phyloP scores from a whole-genome alignment of 1,284 basidiomycete genomes.

The Apiotrichum domesticum region DNA sequence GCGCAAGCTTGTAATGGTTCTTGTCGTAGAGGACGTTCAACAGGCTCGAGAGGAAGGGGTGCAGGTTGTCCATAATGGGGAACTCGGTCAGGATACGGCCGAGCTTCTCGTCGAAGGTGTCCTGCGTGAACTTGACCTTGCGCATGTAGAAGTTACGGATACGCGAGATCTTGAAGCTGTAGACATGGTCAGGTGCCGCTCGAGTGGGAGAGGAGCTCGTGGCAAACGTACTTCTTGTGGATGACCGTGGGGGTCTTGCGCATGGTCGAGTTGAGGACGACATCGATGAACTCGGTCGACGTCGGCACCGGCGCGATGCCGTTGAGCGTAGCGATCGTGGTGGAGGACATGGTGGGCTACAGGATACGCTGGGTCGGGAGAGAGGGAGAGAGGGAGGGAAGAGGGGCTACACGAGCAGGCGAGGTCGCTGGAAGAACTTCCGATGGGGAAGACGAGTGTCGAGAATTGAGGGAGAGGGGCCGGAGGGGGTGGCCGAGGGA shows the following conservation, averaged over 20 bases:
- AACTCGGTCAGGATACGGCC: constrained; percentile 91
- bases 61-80: constrained; percentile 92
- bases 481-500: too few relatives aligned
- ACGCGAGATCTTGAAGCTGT: constrained; percentile 89
- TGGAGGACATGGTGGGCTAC: constrained; percentile 25
- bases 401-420: neutral
- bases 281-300: constrained; percentile 90
- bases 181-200: constrained; percentile 68
- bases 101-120: constrained; percentile 94
- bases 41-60: constrained; percentile 86
- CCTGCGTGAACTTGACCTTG: constrained; percentile 99
- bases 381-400: neutral
- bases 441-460: neutral
- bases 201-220: neutral
- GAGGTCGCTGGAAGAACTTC: too few relatives aligned
- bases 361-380: neutral
- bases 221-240: constrained; percentile 64
- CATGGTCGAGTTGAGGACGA: constrained; percentile 77
- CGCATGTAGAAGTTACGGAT: constrained; percentile 78
- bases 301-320: constrained; percentile 96
- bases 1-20: constrained; percentile 95
- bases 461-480: too few relatives aligned
- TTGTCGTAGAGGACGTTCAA: constrained; percentile 98
- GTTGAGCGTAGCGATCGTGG: constrained; percentile 61
- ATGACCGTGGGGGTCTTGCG: constrained; percentile 97